Evolutionary conservation across 805 yeast genomes (phyloP).

Genomic region (Pichia nakasei): DNA sequence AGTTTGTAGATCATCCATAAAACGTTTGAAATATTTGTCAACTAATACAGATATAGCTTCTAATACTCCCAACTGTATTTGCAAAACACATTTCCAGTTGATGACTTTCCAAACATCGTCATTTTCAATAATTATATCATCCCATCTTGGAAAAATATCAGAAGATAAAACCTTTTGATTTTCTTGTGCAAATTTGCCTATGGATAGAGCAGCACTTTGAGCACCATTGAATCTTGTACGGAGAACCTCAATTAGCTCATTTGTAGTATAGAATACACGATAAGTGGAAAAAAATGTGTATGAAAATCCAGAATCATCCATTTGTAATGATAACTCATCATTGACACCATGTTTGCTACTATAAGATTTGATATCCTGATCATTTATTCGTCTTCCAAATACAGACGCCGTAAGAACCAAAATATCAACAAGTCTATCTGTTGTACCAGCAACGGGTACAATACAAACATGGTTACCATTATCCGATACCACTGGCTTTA

Average conservation of each 20-base stretch:
- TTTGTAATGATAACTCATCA: constrained; percentile 30
- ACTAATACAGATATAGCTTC: constrained; percentile 69
- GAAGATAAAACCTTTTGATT: not conserved
- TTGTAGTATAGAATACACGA: constrained; percentile 55
- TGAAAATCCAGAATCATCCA: constrained; percentile 59
- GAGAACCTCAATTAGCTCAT: constrained; percentile 41
- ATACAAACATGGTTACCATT: constrained; percentile 15
- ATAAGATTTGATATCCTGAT: constrained; percentile 34
- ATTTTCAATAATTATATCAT: constrained; percentile 24
- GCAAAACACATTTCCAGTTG: constrained; percentile 60
- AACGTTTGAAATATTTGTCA: constrained; percentile 64
- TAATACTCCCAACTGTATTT: constrained; percentile 72
- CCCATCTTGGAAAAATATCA: constrained; percentile 48
- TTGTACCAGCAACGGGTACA: constrained; percentile 50
- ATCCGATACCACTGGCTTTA: no score
- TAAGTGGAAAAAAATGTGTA: constrained; percentile 63
- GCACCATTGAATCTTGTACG: constrained; percentile 54
- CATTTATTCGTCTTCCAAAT: constrained; percentile 37
- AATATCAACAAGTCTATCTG: constrained; percentile 72
- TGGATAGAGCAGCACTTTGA: constrained; percentile 49
- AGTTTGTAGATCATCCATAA: constrained; percentile 56
- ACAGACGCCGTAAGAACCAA: constrained; percentile 63
- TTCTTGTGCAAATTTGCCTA: constrained; percentile 19
- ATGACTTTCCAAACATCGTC: constrained; percentile 37
- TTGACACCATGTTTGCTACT: constrained; percentile 17